Percentiles rank a stretch among this genome's conserved stretches.
These are phyloP conservation scores for Candida tammaniensis DNA, from an alignment of 805 yeast genomes.

Conservation along the genomic window DNA sequence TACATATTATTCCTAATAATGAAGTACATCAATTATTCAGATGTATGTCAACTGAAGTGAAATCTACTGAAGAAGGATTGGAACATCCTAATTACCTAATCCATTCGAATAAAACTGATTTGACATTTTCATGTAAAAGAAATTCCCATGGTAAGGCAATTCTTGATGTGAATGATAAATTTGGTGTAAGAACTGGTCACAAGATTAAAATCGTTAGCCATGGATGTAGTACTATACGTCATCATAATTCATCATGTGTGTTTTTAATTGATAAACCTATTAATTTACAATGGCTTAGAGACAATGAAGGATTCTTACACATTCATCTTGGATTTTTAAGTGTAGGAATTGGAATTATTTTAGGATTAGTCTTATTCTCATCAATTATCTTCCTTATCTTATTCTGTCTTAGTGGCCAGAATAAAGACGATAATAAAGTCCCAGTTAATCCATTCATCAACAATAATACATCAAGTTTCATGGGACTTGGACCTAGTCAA, in stretches of 20 bases:
- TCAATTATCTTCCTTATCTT: conserved; percentile 19
- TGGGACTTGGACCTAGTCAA: conserved; percentile 34
- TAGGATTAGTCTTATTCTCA: conserved; percentile 51
- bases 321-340: conserved; percentile 67
- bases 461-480: conserved; percentile 26
- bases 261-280: conserved; percentile 67
- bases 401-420: conserved; percentile 16
- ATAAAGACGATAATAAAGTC: conserved; percentile 3
- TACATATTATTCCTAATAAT: conserved; percentile 67
- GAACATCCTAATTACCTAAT: conserved; percentile 38
- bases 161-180: conserved; percentile 7
- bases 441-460: conserved; percentile 13
- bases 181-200: conserved; percentile 24
- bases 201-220: conserved; percentile 57
- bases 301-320: conserved; percentile 45
- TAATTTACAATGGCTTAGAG: conserved; percentile 59
- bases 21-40: conserved; percentile 44
- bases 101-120: conserved; percentile 39
- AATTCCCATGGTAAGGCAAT: conserved; percentile 8
- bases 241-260: conserved; percentile 42
- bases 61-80: neutral
- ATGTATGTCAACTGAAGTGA: conserved; percentile 30
- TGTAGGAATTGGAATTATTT: conserved; percentile 60
- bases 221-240: conserved; percentile 52
- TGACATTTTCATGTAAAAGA: conserved; percentile 29